Evolutionary conservation across 177 flowering plant genomes (phyloP).

Genomic region (Vitis hybrid): DNA sequence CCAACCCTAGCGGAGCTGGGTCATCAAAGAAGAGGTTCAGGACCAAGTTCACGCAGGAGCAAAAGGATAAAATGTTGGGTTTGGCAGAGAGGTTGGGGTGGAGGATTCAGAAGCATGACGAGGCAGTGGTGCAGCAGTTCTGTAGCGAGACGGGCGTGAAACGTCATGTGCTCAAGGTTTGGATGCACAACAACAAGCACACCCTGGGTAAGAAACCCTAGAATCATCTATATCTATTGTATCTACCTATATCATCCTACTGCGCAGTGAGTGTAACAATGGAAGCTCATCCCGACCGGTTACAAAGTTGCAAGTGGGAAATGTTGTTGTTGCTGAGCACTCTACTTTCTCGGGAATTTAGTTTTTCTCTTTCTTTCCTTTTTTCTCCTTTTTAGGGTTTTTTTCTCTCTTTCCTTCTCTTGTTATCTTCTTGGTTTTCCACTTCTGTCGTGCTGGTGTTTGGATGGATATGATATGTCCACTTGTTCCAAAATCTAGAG

Average conservation of each 20-base stretch:
- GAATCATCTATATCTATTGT: not conserved
- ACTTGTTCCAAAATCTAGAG: too few species aligned
- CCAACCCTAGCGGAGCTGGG: constrained; percentile 32
- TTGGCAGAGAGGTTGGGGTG: constrained; percentile 70
- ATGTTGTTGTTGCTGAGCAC: not conserved
- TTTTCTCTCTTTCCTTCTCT: not conserved
- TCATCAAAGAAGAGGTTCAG: constrained; percentile 52
- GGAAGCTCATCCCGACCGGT: not conserved
- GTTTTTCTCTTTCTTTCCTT: not conserved
- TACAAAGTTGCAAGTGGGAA: not conserved
- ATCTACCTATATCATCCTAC: not conserved
- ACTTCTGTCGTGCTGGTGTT: too few species aligned
- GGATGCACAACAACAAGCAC: constrained; percentile 91
- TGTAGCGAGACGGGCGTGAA: constrained; percentile 58
- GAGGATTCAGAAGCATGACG: constrained; percentile 76
- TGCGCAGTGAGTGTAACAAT: not conserved
- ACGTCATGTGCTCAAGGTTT: constrained; percentile 72
- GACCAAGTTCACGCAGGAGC: constrained; percentile 69
- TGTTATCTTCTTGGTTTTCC: not conserved
- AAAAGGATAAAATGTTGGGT: constrained; percentile 66
- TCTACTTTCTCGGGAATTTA: constrained; percentile 9
- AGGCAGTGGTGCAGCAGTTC: constrained; percentile 62
- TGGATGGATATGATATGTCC: too few species aligned
- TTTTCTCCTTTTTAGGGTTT: not conserved
- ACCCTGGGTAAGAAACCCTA: constrained; percentile 71